Evolutionary conservation across 225 moss, liverwort and hornwort species (phyloP), one percentile per base, ranked within the genome.

Genomic region (Antitrichia curtipendula): DNA sequence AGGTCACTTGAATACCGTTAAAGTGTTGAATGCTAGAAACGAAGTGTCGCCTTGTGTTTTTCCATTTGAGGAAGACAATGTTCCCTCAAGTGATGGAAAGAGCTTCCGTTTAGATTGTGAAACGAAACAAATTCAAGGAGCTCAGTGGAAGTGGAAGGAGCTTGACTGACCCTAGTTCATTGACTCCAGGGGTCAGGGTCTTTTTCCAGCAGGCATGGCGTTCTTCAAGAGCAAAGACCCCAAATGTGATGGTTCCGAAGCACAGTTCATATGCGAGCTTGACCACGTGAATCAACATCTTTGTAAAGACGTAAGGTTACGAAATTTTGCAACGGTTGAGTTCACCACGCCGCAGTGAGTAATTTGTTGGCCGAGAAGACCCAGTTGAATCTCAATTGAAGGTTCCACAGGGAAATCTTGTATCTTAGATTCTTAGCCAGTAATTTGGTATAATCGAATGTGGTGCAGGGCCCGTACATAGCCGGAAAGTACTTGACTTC

Each of bases 241-340:
- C 1, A 87, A 86, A 75, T 90, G 84, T 49, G 90, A 93, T 84
- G 89, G 89, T 83, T 90, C 91, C 45, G 90, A 90, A 88, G 70
- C 80, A 5, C 89, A 89, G 68, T 92, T 92, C 75, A 70, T 90
- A 28, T 89, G 89, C 43, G 92, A 93, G 89, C 89, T 93, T 38
- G 90, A 93, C 88, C 72, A 87, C 89, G 91, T 92, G 86, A 93
- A 92, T 84, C 89, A 91, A 36, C 91, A 93, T 82, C 89, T 90
- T 36, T 43, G 62, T 65, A 85, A 79, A 88, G 79, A 88, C 25
- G 92, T 93, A 88, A 84, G 81, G 29, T 78, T 18, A 60, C 41
- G 15, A 63, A 77, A 58, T 31, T 65, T 34, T 57, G 23, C 53
- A 62, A 61, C 40, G 25, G 65, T 68, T 76, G 24, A 79, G 71